Conservation (phyloP, 2,329 filamentous ascomycete species). For the Ascomycota sp. region DNA sequence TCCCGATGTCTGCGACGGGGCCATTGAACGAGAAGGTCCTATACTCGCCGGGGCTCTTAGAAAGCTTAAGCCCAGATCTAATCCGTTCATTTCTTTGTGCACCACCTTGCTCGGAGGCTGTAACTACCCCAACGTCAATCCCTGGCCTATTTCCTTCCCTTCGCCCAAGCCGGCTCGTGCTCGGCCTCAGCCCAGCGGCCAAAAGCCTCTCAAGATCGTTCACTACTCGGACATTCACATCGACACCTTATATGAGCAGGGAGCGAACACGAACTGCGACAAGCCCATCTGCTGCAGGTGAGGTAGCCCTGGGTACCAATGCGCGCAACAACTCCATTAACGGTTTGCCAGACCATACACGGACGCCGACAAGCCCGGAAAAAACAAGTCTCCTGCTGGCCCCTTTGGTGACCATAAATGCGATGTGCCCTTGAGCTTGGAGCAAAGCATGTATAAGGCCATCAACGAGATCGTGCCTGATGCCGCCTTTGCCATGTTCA, state of each 20-base stretch:
- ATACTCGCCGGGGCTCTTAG: constrained; percentile 27
- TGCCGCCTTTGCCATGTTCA: constrained; percentile 32
- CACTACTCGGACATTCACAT: constrained; percentile 39
- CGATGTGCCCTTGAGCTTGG: constrained; percentile 25
- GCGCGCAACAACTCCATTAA: no score
- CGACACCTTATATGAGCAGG: constrained; percentile 29
- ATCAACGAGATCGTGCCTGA: constrained; percentile 23
- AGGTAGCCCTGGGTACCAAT: constrained; percentile 3
- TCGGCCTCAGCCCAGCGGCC: constrained; percentile 19
- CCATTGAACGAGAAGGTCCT: constrained; percentile 27
- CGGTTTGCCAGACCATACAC: constrained; percentile 21
- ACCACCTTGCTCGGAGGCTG: constrained; percentile 31
- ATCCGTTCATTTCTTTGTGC: constrained; percentile 28
- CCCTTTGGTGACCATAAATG: constrained; percentile 30
- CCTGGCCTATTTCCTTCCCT: constrained; percentile 21
- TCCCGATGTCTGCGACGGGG: constrained; percentile 34
- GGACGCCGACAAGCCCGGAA: constrained; percentile 22
- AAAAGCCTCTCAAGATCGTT: constrained; percentile 27
- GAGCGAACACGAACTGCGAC: constrained; percentile 29
- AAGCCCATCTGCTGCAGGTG: constrained; percentile 37
- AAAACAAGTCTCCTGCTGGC: constrained; percentile 25
- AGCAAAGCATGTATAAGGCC: constrained; percentile 30
- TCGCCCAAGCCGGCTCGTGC: constrained; percentile 14
- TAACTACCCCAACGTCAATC: constrained; percentile 20
- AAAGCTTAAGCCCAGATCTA: constrained; percentile 23